Evolutionary conservation across 306 rosid species (phyloP).

Genomic region (Dicorynia guianensis): DNA sequence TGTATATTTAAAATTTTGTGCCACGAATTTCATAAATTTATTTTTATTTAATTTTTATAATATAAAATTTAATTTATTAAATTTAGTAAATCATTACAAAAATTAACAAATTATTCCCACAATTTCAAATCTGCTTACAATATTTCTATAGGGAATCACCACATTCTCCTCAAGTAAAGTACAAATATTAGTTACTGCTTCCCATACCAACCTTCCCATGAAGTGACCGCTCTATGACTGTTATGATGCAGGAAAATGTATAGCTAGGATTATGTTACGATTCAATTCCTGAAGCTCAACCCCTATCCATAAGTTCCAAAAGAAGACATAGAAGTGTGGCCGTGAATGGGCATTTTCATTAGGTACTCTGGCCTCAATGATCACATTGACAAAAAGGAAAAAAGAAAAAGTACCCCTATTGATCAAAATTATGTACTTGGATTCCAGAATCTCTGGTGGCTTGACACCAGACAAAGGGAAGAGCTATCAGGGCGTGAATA

Average conservation of each 20-base stretch:
- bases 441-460: slow-evolving; percentile 42
- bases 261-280: background rate
- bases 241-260: background rate
- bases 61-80: no score
- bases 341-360: slow-evolving; percentile 42
- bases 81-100: no score
- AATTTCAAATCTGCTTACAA: no score
- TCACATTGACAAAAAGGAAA: no score
- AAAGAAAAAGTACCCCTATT: no score
- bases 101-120: no score
- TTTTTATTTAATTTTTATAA: no score
- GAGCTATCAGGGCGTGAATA: no score
- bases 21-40: no score
- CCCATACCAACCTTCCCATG: background rate
- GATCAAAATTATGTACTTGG: slow-evolving; percentile 7
- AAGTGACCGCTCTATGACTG: background rate
- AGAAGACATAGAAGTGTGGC: slow-evolving; percentile 15
- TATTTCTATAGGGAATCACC: background rate
- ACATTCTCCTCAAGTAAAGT: background rate
- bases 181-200: background rate
- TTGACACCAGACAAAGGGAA: slow-evolving; percentile 35
- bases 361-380: slow-evolving; percentile 8
- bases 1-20: no score
- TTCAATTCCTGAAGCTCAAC: background rate
- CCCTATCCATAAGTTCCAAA: background rate